A percentile compares a stretch with the other conserved stretches of the same genome.
phyloP scores from a whole-genome alignment of 2,329 filamentous ascomycete species.

The Keithomyces neogunnii region DNA sequence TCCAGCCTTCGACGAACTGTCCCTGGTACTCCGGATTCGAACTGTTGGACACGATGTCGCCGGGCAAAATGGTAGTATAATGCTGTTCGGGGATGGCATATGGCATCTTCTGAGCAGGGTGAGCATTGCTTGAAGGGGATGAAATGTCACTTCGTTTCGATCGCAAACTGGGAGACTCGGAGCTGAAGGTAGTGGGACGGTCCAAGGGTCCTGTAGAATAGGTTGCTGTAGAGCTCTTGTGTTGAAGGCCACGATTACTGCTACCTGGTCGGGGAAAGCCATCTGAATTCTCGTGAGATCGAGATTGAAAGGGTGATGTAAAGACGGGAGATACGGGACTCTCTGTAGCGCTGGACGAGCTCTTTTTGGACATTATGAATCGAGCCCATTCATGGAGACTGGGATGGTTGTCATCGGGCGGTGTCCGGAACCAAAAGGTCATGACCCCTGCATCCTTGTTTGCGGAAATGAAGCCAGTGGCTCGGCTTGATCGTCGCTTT shows the following conservation, averaged over 20 bases:
- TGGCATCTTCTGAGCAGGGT: conserved; percentile 28
- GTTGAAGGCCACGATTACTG: conserved; percentile 32
- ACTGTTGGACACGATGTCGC: conserved; percentile 48
- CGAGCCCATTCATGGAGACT: conserved; percentile 52
- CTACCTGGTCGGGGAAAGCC: conserved; percentile 35
- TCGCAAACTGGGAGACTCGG: conserved; percentile 51
- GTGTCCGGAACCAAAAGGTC: conserved; percentile 48
- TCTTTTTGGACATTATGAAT: conserved; percentile 38
- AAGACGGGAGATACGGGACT: conserved; percentile 47
- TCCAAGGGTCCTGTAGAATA: conserved; percentile 39
- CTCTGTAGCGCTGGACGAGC: conserved; percentile 35
- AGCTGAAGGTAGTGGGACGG: conserved; percentile 42
- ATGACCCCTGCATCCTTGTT: conserved; percentile 40
- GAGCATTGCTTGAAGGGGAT: conserved; percentile 43
- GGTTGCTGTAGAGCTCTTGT: conserved; percentile 40
- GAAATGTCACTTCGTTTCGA: conserved; percentile 57
- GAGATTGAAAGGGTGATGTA: conserved; percentile 41
- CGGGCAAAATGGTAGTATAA: conserved; percentile 42
- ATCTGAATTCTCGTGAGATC: conserved; percentile 32
- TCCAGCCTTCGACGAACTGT: conserved; percentile 54
- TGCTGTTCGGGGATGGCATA: conserved; percentile 34
- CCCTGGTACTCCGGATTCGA: conserved; percentile 45
- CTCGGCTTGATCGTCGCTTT: conserved; percentile 56
- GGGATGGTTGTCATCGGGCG: conserved; percentile 40
- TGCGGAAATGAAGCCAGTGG: conserved; percentile 43